Percentiles rank a stretch among this genome's conserved stretches.
These are phyloP conservation scores for Endocladia muricata DNA, from an alignment of 31 red algal species.

Conservation along the genomic window DNA sequence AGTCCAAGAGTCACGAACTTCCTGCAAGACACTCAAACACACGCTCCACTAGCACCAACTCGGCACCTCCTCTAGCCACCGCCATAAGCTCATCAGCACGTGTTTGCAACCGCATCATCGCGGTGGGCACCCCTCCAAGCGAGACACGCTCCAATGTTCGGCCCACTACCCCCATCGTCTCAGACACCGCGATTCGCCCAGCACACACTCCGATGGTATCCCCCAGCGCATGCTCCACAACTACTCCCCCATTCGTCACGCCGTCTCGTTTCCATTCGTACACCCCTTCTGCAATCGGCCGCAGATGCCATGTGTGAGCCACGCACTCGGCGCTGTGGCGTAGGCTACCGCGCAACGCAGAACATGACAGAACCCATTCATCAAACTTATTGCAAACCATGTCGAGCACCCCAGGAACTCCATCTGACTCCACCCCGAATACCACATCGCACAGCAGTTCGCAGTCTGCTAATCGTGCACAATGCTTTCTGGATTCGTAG, in stretches of 20 bases:
- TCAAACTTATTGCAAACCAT: constrained; percentile 1
- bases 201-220: neutral
- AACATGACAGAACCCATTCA: neutral
- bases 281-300: neutral
- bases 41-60: neutral
- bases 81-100: neutral
- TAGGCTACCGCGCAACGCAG: neutral
- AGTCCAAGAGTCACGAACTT: too few relatives aligned
- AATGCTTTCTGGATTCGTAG: neutral
- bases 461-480: too few relatives aligned
- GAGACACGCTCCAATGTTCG: neutral
- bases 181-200: neutral
- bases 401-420: neutral
- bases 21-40: too few relatives aligned
- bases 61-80: neutral
- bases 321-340: neutral
- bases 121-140: neutral
- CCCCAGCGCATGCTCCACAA: neutral
- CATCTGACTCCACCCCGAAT: neutral
- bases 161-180: neutral
- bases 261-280: neutral
- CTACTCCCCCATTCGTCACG: neutral
- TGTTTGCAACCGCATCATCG: neutral
- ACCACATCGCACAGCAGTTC: neutral
- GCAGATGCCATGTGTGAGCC: neutral